Evolutionary conservation across 2,329 filamentous ascomycete species (phyloP).

Genomic region (Microcera coccophila): DNA sequence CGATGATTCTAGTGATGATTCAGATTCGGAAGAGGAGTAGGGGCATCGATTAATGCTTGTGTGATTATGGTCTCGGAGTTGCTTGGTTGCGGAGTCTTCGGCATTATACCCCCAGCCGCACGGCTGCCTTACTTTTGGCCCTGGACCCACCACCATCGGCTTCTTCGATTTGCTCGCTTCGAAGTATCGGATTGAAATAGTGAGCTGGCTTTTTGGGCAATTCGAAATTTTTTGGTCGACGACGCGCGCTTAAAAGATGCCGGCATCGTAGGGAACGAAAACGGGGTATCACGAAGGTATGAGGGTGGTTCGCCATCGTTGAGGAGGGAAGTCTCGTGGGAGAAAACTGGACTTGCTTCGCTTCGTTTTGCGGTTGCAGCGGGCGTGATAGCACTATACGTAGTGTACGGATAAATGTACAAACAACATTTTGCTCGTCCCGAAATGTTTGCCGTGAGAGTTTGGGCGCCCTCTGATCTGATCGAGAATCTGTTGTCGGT

Average conservation of each 20-base stretch:
- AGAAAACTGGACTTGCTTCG: slow-evolving; percentile 7
- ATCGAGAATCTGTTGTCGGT: neutral
- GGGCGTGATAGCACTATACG: neutral
- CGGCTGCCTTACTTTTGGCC: slow-evolving; percentile 22
- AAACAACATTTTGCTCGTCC: no score
- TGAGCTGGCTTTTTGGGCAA: slow-evolving; percentile 15
- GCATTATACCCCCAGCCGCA: slow-evolving; percentile 28
- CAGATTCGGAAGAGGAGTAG: slow-evolving; percentile 47
- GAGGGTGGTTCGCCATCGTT: no score
- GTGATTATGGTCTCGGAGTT: slow-evolving; percentile 16
- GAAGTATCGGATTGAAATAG: slow-evolving; percentile 15
- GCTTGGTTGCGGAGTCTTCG: slow-evolving; percentile 20
- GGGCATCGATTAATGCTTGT: neutral
- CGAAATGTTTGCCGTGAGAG: neutral
- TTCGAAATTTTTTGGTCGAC: neutral
- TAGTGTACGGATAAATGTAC: neutral
- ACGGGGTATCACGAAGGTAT: no score
- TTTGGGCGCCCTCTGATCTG: neutral
- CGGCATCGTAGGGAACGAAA: slow-evolving; percentile 2
- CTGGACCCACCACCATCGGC: slow-evolving; percentile 13
- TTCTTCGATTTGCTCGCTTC: slow-evolving; percentile 10
- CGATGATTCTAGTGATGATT: slow-evolving; percentile 40
- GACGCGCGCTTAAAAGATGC: slow-evolving; percentile 1
- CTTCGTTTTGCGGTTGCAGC: slow-evolving; percentile 5
- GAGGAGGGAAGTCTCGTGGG: slow-evolving; percentile 4